Conservation (phyloP, 768 basidiomycete genomes). For the Trametes cubensis region DNA sequence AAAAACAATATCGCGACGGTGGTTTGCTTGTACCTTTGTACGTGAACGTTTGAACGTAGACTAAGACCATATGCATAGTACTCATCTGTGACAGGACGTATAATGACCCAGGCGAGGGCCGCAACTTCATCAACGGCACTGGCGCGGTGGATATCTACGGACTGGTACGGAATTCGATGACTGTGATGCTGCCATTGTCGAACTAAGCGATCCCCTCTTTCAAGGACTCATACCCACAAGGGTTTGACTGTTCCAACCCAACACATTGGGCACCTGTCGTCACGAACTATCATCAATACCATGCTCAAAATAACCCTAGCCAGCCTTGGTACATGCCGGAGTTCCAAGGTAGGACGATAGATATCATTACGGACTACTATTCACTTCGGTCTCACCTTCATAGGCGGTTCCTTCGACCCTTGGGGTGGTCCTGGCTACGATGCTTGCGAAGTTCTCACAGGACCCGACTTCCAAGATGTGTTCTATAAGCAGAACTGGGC, state of each 20-base stretch:
- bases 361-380: too few relatives aligned
- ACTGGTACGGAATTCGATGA: slow-evolving; percentile 14
- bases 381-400: too few relatives aligned
- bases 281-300: slow-evolving; percentile 67
- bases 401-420: slow-evolving; percentile 71
- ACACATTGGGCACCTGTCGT: slow-evolving; percentile 64
- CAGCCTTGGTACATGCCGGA: slow-evolving; percentile 76
- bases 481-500: slow-evolving; percentile 82
- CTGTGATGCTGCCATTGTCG: background rate
- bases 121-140: slow-evolving; percentile 36
- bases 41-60: background rate
- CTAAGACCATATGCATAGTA: background rate
- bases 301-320: slow-evolving; percentile 46
- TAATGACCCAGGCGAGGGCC: slow-evolving; percentile 32
- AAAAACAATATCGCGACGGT: slow-evolving; percentile 36
- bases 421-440: slow-evolving; percentile 82
- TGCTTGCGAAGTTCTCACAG: slow-evolving; percentile 66
- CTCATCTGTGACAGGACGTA: slow-evolving; percentile 28
- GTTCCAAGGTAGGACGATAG: slow-evolving; percentile 23
- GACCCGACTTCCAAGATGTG: slow-evolving; percentile 74
- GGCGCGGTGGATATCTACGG: slow-evolving; percentile 37
- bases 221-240: slow-evolving; percentile 74
- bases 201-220: slow-evolving; percentile 30
- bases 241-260: slow-evolving; percentile 81
- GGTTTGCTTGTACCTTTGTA: slow-evolving; percentile 42